A percentile compares a stretch with the other conserved stretches of the same genome.
Conservation (phyloP, 768 basidiomycete genomes). For the Mycena indigotica region DNA sequence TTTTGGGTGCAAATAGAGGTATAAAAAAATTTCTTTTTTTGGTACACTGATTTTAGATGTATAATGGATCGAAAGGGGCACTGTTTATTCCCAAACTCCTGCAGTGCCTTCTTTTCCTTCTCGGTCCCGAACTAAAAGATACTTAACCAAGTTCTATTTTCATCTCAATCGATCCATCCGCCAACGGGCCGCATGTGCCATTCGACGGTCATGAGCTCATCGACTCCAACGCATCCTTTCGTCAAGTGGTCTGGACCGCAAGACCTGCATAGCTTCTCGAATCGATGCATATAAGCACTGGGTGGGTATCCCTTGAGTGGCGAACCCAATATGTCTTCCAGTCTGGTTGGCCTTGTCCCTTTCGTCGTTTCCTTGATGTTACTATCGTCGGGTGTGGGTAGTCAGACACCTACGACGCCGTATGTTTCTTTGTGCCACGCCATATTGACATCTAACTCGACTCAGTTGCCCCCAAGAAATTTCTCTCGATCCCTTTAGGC, state of each 20-base stretch:
- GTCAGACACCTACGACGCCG: background rate
- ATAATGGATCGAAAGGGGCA: too few species aligned
- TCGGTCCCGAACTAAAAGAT: too few species aligned
- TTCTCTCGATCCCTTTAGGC: constrained; percentile 42
- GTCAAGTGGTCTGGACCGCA: too few species aligned
- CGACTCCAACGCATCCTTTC: background rate
- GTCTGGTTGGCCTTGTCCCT: background rate
- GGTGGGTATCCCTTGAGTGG: background rate
- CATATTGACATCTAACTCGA: background rate
- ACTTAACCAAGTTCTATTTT: too few species aligned
- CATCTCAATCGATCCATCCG: too few species aligned
- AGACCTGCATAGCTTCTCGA: background rate
- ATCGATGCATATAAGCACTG: background rate
- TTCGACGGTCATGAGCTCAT: background rate
- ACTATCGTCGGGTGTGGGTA: background rate
- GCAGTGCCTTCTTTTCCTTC: too few species aligned
- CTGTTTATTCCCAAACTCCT: too few species aligned
- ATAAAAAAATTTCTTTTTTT: too few species aligned
- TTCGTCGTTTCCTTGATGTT: background rate
- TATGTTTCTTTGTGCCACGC: background rate
- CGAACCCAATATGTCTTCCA: background rate
- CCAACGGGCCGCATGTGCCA: too few species aligned
- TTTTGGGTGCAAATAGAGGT: too few species aligned
- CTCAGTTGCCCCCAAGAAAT: constrained; percentile 48
- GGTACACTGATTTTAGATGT: too few species aligned